These are phyloP conservation scores for Phytophthora hybrid DNA, from an alignment of 352 stramenopile species.

Conservation along the genomic window DNA sequence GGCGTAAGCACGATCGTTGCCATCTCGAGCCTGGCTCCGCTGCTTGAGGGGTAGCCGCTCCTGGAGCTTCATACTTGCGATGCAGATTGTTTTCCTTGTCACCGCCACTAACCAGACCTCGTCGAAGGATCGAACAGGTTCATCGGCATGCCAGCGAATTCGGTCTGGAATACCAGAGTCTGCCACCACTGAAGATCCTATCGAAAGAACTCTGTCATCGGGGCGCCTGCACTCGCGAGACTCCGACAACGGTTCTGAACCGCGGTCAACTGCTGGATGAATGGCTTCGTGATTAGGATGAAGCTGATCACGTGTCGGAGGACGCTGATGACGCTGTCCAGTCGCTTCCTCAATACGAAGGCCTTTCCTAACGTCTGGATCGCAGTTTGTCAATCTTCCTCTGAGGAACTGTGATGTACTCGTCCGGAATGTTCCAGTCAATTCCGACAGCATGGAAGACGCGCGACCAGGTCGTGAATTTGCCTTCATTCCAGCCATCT, in stretches of 20 bases:
- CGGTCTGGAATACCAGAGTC: not conserved
- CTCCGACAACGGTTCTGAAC: not conserved
- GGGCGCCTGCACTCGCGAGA: no score
- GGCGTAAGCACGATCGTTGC: no score
- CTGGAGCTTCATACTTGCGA: not conserved
- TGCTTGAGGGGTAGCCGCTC: no score
- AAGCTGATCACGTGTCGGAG: no score
- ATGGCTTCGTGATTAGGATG: no score
- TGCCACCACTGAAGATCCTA: not conserved
- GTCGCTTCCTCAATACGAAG: not conserved
- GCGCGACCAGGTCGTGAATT: not conserved
- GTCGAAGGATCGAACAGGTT: not conserved
- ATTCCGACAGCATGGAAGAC: not conserved
- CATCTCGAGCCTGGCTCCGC: no score
- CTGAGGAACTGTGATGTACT: not conserved
- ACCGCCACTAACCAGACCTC: not conserved
- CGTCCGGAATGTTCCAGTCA: not conserved
- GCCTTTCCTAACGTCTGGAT: not conserved
- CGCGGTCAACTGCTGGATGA: not conserved
- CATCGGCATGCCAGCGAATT: not conserved
- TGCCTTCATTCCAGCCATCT: no score
- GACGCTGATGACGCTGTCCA: not conserved
- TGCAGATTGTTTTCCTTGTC: no score
- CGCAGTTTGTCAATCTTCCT: not conserved
- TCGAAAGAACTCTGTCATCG: not conserved